Percentiles rank a stretch among this genome's conserved stretches.
These are phyloP conservation scores for Cymbopogon flexuosus DNA, from an alignment of 202 grass and related monocot genomes.

Conservation along the genomic window DNA sequence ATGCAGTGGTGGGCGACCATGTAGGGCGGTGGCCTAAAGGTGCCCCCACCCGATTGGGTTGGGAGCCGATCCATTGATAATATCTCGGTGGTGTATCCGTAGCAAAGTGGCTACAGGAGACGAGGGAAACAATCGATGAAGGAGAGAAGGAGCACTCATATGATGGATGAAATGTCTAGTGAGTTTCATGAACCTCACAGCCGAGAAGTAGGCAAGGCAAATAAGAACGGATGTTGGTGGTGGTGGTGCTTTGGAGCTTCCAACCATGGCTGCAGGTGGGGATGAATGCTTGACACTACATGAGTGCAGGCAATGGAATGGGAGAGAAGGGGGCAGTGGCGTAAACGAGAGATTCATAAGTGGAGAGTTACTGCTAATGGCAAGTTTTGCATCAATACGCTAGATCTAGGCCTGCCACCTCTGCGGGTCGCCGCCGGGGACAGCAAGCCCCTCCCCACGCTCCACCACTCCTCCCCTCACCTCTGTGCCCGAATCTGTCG, in stretches of 20 bases:
- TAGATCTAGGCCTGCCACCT: no score
- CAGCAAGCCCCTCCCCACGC: no score
- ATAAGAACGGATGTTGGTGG: not conserved
- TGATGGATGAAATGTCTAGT: rapidly evolving
- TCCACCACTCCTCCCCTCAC: no score
- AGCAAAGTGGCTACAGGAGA: not conserved
- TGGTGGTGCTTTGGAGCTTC: not conserved
- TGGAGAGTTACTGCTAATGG: no score
- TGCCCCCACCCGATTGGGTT: not conserved
- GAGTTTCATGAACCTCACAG: not conserved
- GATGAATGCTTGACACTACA: not conserved
- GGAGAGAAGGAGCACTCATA: not conserved
- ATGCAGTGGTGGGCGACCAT: no score
- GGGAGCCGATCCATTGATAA: not conserved
- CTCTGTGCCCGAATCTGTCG: no score
- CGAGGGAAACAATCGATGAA: not conserved
- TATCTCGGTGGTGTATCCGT: not conserved
- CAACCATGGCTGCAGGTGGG: not conserved
- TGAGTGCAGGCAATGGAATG: not conserved
- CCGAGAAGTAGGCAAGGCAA: not conserved
- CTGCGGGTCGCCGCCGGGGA: no score
- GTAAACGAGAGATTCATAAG: no score
- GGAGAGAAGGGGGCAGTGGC: no score
- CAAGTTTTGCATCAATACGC: no score
- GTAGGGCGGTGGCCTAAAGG: no score